phyloP scores from a whole-genome alignment of 2,329 filamentous ascomycete genomes.

The Botryotinia calthae region DNA sequence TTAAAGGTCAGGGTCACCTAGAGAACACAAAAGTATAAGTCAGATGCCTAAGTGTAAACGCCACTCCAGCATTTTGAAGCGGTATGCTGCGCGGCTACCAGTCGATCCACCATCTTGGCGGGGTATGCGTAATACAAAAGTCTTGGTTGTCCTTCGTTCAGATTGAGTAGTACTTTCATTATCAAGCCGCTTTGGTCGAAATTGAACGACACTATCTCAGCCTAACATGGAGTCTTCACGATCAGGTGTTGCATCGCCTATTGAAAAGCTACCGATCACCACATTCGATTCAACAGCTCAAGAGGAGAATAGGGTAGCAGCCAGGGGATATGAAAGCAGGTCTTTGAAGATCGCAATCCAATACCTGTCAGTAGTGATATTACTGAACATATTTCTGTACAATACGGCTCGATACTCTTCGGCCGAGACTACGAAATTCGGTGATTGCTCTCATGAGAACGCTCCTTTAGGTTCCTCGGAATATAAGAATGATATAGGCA shows the following conservation, averaged over 20 bases:
- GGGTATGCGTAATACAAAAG: background rate
- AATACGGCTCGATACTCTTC: background rate
- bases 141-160: background rate
- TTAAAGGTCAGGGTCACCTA: background rate
- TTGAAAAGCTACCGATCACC: background rate
- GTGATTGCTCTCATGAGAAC: background rate
- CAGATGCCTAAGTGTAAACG: background rate
- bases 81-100: background rate
- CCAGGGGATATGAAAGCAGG: background rate
- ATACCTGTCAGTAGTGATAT: background rate
- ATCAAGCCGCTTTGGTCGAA: background rate
- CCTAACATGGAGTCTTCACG: background rate
- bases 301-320: background rate
- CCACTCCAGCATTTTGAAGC: background rate
- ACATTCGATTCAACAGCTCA: background rate
- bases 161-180: background rate
- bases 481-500: background rate
- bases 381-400: background rate
- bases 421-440: background rate
- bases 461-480: background rate
- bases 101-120: background rate
- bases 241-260: background rate
- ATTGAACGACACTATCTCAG: background rate
- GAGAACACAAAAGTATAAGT: background rate
- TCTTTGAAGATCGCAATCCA: background rate